phyloP scores from a whole-genome alignment of 2,329 filamentous ascomycete genomes.

The Zymoseptoria passerinii region DNA sequence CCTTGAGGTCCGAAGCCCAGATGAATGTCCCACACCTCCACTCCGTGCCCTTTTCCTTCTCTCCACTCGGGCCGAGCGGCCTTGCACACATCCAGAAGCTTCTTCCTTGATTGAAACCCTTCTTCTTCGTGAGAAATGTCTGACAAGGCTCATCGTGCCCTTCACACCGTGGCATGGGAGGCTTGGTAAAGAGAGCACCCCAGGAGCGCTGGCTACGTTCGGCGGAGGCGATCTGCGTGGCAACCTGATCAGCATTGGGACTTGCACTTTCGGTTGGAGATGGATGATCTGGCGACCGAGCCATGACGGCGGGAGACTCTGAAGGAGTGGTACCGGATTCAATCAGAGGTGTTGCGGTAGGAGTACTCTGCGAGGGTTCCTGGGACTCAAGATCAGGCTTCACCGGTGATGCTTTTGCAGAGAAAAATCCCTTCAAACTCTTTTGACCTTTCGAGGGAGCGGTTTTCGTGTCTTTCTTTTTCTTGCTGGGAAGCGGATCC shows the following conservation, averaged over 20 bases:
- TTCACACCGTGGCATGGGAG: conserved; percentile 69
- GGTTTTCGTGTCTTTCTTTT: conserved; percentile 36
- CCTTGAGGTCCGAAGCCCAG: conserved; percentile 57
- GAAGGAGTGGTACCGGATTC: background rate
- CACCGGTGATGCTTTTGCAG: conserved; percentile 41
- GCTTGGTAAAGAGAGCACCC: conserved; percentile 73
- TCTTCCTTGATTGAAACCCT: conserved; percentile 68
- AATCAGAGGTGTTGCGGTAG: background rate
- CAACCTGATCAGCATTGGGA: conserved; percentile 15
- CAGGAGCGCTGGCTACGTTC: conserved; percentile 48
- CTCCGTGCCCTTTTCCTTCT: conserved; percentile 73
- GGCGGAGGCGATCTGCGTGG: conserved; percentile 18
- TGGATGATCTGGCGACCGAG: background rate
- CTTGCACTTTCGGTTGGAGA: conserved; percentile 4
- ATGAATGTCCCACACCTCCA: conserved; percentile 86
- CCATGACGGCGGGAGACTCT: background rate
- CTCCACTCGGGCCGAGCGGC: conserved; percentile 75
- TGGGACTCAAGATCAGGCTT: background rate
- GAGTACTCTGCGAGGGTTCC: background rate
- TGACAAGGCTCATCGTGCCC: conserved; percentile 78
- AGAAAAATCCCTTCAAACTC: conserved; percentile 74
- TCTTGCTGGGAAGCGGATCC: conserved; percentile 38
- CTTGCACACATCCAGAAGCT: conserved; percentile 62
- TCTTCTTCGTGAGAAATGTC: conserved; percentile 75
- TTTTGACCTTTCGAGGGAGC: conserved; percentile 43